phyloP scores from a whole-genome alignment of 2,329 filamentous ascomycete species.

The Sphaerulina musiva region DNA sequence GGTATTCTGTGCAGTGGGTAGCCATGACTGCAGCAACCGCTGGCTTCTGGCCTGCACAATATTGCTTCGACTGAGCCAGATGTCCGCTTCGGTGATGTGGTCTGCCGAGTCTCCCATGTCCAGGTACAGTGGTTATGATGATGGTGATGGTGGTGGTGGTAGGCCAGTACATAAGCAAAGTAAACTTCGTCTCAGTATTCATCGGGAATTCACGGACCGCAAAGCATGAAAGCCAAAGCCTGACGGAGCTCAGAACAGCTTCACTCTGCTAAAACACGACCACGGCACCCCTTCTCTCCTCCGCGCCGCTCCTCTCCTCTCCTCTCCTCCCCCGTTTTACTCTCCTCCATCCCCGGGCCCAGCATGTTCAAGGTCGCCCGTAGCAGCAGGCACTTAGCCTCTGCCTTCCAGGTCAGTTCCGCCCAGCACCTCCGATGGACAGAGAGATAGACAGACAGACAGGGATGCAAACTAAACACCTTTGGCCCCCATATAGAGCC shows the following conservation, averaged over 20 bases:
- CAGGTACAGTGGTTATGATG: not conserved
- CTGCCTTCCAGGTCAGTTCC: conserved; percentile 57
- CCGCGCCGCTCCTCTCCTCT: not conserved
- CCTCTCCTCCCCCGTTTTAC: conserved; percentile 1
- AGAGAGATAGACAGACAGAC: not conserved
- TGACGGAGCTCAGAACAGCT: conserved; percentile 11
- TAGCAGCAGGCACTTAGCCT: conserved; percentile 65
- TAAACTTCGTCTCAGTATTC: no score
- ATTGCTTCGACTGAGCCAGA: conserved; percentile 50
- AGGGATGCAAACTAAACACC: not conserved
- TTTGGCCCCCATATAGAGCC: conserved; percentile 38
- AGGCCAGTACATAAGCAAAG: not conserved
- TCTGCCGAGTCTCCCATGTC: conserved; percentile 2
- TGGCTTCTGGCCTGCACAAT: conserved; percentile 49
- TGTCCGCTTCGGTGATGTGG: conserved; percentile 35
- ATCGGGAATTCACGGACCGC: no score
- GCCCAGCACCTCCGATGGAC: no score
- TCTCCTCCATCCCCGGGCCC: conserved; percentile 1
- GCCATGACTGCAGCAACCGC: conserved; percentile 51
- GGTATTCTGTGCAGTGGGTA: conserved; percentile 33
- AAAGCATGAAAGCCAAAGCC: not conserved
- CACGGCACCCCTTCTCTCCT: not conserved
- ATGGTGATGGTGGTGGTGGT: not conserved
- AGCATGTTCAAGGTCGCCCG: conserved; percentile 82
- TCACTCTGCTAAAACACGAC: not conserved